Evolutionary conservation across 306 rosid genomes (phyloP).

Genomic region (Carpinus fangiana): DNA sequence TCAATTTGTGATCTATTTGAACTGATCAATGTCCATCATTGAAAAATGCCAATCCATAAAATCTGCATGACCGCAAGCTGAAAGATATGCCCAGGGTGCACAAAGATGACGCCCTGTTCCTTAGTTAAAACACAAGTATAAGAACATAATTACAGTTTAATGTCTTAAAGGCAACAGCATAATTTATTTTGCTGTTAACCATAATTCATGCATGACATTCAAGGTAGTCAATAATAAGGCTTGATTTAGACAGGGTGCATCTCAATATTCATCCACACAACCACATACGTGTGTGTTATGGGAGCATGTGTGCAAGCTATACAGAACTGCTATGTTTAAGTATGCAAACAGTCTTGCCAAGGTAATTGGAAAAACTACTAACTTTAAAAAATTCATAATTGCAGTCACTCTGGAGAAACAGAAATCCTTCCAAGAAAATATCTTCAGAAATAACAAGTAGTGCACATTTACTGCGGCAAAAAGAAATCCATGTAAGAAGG

Average conservation of each 20-base stretch:
- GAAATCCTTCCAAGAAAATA: neutral
- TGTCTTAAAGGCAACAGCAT: neutral
- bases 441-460: neutral
- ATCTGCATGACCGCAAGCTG: neutral
- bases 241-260: neutral
- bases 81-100: neutral
- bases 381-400: neutral
- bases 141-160: neutral
- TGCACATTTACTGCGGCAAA: neutral
- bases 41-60: neutral
- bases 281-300: neutral
- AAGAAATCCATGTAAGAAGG: slow-evolving; percentile 8
- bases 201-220: neutral
- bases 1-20: neutral
- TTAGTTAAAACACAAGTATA: neutral
- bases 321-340: neutral
- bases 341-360: slow-evolving; percentile 1
- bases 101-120: neutral
- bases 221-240: neutral
- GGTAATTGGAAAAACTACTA: neutral
- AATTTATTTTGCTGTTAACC: neutral
- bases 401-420: neutral
- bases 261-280: neutral
- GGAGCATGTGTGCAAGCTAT: neutral
- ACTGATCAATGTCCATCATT: neutral